phyloP scores from a whole-genome alignment of 2,329 filamentous ascomycete species.

The Fusarium setosum region DNA sequence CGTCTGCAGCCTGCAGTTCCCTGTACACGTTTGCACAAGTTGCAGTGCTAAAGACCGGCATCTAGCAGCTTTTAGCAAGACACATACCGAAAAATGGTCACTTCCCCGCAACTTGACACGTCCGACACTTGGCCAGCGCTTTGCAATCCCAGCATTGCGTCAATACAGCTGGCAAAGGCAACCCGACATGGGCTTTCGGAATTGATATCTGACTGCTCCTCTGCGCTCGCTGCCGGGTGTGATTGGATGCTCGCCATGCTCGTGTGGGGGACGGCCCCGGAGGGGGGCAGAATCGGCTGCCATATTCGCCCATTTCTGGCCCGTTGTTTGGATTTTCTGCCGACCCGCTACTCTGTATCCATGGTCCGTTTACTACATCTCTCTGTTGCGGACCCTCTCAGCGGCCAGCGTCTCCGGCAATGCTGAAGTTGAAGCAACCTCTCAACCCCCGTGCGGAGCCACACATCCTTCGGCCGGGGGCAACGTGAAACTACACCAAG shows the following conservation, averaged over 20 bases:
- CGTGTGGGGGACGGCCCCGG: constrained; percentile 26
- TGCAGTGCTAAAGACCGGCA: constrained; percentile 14
- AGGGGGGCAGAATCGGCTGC: constrained; percentile 14
- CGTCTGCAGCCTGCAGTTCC: constrained; percentile 5
- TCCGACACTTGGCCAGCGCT: constrained; percentile 9
- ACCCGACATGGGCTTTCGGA: constrained; percentile 31
- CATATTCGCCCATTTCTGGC: constrained; percentile 6
- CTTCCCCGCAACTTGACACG: constrained; percentile 36
- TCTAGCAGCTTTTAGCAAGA: constrained; percentile 18
- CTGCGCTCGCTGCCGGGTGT: constrained; percentile 8
- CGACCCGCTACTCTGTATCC: constrained; percentile 8
- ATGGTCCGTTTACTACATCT: neutral
- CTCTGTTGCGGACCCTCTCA: neutral
- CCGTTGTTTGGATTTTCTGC: constrained; percentile 5
- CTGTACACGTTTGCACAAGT: constrained; percentile 23
- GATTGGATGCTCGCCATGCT: constrained; percentile 28
- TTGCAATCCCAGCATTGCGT: constrained; percentile 19
- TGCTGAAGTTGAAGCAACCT: neutral
- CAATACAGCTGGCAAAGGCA: constrained; percentile 21
- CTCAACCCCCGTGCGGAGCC: constrained; percentile 9
- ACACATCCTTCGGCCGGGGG: constrained; percentile 2
- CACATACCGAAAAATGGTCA: constrained; percentile 7
- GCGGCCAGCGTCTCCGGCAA: neutral
- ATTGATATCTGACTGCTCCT: constrained; percentile 41
- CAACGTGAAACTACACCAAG: constrained; percentile 9